A percentile compares a stretch with the other conserved stretches of the same genome.
These are phyloP conservation scores for Kodamaea anthophila DNA, from an alignment of 1,139 yeast species.

Conservation along the genomic window DNA sequence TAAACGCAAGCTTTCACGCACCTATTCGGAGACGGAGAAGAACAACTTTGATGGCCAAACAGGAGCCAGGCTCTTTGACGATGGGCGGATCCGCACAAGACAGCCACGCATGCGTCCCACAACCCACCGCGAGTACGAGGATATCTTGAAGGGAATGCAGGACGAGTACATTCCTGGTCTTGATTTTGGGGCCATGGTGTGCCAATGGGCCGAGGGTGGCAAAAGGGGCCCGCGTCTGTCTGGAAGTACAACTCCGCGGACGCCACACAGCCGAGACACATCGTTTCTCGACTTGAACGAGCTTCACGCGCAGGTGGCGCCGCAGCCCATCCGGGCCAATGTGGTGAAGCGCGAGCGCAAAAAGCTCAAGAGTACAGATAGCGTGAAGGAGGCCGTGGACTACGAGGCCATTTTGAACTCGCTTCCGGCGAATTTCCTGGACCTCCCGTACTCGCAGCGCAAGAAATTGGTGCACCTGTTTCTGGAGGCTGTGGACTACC, in stretches of 20 bases:
- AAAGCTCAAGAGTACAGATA: slow-evolving; percentile 7
- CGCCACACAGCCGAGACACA: slow-evolving; percentile 26
- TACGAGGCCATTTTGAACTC: slow-evolving; percentile 36
- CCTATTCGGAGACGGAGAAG: slow-evolving; percentile 53
- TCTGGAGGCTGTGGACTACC: slow-evolving; percentile 50
- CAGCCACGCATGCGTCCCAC: not conserved
- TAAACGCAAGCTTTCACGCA: slow-evolving; percentile 32
- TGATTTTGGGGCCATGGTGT: slow-evolving; percentile 41
- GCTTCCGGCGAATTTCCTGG: slow-evolving; percentile 56
- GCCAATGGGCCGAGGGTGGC: slow-evolving; percentile 29
- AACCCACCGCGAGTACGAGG: slow-evolving; percentile 22
- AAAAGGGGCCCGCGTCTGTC: slow-evolving; percentile 12
- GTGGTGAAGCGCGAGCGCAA: slow-evolving; percentile 15
- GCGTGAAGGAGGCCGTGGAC: slow-evolving; percentile 5
- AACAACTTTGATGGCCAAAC: slow-evolving; percentile 47
- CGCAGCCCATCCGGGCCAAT: slow-evolving; percentile 32
- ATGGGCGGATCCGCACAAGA: slow-evolving; percentile 39
- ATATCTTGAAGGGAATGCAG: slow-evolving; percentile 40
- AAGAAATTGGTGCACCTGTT: slow-evolving; percentile 50
- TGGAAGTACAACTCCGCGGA: slow-evolving; percentile 20
- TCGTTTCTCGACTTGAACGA: slow-evolving; percentile 38
- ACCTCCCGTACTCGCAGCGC: slow-evolving; percentile 65
- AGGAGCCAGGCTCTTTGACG: slow-evolving; percentile 46
- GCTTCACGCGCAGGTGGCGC: slow-evolving; percentile 44
- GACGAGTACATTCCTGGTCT: slow-evolving; percentile 72